Percentiles rank a stretch among this genome's conserved stretches.
These are phyloP conservation scores for Citrus mangshanensis DNA, from an alignment of 345 rosid genomes.

Conservation along the genomic window DNA sequence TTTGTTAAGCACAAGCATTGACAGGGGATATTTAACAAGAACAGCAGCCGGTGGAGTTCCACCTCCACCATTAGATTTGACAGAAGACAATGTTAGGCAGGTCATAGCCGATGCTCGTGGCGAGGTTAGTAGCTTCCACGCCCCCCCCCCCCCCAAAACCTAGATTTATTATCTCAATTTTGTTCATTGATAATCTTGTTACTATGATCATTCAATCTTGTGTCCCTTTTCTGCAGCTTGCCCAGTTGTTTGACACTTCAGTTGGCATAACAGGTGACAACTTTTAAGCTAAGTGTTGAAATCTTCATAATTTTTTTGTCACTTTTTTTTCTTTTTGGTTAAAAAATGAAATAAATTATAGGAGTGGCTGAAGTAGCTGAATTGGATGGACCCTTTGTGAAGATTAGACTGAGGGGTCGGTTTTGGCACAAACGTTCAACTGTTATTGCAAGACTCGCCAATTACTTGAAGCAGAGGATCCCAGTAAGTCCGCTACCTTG, in stretches of 20 bases:
- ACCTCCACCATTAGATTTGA: constrained; percentile 72
- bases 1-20: too few species aligned
- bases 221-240: constrained; percentile 44
- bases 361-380: constrained; percentile 78
- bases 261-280: constrained; percentile 85
- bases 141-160: background rate
- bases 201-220: background rate
- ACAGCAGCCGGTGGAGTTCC: constrained; percentile 32
- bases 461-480: constrained; percentile 88
- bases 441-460: constrained; percentile 78
- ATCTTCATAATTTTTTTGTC: background rate
- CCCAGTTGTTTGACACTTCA: constrained; percentile 66
- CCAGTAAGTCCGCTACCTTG: constrained; percentile 46
- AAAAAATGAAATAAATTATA: constrained; percentile 4
- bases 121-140: constrained; percentile 43
- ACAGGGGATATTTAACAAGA: background rate
- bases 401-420: constrained; percentile 75
- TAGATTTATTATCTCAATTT: background rate
- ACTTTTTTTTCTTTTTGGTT: background rate
- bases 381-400: constrained; percentile 90
- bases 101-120: constrained; percentile 69
- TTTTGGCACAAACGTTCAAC: constrained; percentile 88
- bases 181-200: background rate
- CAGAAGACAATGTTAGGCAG: constrained; percentile 70
- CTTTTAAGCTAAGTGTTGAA: background rate